Evolutionary conservation across 495 filamentous ascomycete species (phyloP).

Genomic region (Aspergillus affinis): DNA sequence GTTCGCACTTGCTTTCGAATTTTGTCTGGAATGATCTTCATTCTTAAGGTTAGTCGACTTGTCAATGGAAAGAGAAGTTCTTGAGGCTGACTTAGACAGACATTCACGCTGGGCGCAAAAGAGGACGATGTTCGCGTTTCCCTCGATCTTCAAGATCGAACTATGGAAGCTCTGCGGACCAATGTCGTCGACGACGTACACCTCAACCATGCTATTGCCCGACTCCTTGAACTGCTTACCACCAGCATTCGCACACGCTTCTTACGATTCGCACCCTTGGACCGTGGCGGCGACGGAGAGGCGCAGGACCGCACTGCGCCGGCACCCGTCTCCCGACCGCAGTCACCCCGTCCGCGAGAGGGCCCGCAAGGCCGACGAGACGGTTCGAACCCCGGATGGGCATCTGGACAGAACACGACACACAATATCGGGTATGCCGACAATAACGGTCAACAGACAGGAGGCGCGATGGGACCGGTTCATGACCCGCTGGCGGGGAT

Average conservation of each 20-base stretch:
- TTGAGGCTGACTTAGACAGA: slow-evolving; percentile 46
- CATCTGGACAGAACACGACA: slow-evolving; percentile 27
- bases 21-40: slow-evolving; percentile 90
- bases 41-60: slow-evolving; percentile 61
- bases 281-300: slow-evolving; percentile 43
- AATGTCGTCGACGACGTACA: slow-evolving; percentile 96
- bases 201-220: slow-evolving; percentile 90
- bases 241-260: slow-evolving; percentile 72
- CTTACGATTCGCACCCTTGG: slow-evolving; percentile 53
- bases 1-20: slow-evolving; percentile 95
- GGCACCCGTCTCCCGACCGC: slow-evolving; percentile 33
- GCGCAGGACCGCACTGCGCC: slow-evolving; percentile 37
- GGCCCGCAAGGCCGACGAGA: slow-evolving; percentile 31
- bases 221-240: slow-evolving; percentile 80
- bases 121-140: slow-evolving; percentile 84
- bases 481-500: slow-evolving; percentile 48
- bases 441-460: slow-evolving; percentile 23
- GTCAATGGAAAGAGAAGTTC: neutral
- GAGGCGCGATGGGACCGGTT: slow-evolving; percentile 30
- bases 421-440: slow-evolving; percentile 35
- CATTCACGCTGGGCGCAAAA: slow-evolving; percentile 88
- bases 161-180: slow-evolving; percentile 74
- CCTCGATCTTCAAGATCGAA: slow-evolving; percentile 75
- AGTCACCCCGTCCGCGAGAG: slow-evolving; percentile 39
- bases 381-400: slow-evolving; percentile 34